phyloP scores from a whole-genome alignment of 805 yeast genomes.

The Wickerhamomyces silvicola region DNA sequence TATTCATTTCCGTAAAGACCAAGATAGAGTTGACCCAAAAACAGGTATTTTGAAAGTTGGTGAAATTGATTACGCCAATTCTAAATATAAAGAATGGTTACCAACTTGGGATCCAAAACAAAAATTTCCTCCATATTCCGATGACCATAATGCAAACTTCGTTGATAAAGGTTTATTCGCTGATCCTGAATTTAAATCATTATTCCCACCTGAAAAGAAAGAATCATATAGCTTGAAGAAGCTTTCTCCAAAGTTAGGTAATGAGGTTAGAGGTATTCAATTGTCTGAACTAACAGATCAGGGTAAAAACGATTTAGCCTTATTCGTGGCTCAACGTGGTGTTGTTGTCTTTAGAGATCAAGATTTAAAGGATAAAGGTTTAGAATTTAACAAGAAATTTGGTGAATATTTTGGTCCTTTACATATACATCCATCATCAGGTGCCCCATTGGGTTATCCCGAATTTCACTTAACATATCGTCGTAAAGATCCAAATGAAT shows the following conservation, averaged over 20 bases:
- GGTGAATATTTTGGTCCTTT: slow-evolving; percentile 63
- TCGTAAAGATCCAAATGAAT: slow-evolving; percentile 30
- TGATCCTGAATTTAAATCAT: slow-evolving; percentile 47
- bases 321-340: slow-evolving; percentile 62
- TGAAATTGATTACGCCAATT: slow-evolving; percentile 30
- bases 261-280: slow-evolving; percentile 56
- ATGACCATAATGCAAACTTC: slow-evolving; percentile 41
- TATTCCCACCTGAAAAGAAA: slow-evolving; percentile 34
- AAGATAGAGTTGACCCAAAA: slow-evolving; percentile 37
- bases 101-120: slow-evolving; percentile 66
- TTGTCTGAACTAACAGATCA: slow-evolving; percentile 43
- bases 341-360: slow-evolving; percentile 62
- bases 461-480: slow-evolving; percentile 60
- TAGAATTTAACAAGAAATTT: slow-evolving; percentile 40
- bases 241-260: slow-evolving; percentile 66
- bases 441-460: slow-evolving; percentile 54
- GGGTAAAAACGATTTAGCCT: slow-evolving; percentile 65
- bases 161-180: slow-evolving; percentile 62
- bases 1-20: slow-evolving; percentile 44
- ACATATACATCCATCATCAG: slow-evolving; percentile 71
- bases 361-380: slow-evolving; percentile 53
- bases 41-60: slow-evolving; percentile 44
- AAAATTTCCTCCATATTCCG: slow-evolving; percentile 41
- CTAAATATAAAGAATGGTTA: slow-evolving; percentile 47
- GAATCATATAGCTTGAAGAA: slow-evolving; percentile 26